A percentile compares a stretch with the other conserved stretches of the same genome.
Evolutionary conservation across 805 yeast genomes (phyloP).

Genomic region (Metschnikowia proteae): DNA sequence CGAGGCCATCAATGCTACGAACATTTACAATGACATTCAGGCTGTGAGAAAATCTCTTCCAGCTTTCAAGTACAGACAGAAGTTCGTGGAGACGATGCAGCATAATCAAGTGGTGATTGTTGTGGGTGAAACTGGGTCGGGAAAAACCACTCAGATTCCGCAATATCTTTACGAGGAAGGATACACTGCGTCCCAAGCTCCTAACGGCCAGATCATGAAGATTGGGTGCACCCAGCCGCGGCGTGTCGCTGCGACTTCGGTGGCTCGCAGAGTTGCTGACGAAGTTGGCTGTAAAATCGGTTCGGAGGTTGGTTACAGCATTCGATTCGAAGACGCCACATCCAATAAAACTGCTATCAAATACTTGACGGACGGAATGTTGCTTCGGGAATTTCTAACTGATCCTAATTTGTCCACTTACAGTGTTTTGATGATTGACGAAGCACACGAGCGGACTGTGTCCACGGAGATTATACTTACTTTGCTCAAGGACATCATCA

Average conservation of each 20-base stretch:
- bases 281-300: conserved; percentile 85
- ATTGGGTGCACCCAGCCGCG: conserved; percentile 94
- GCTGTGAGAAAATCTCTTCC: conserved; percentile 68
- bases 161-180: conserved; percentile 85
- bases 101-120: conserved; percentile 66
- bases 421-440: conserved; percentile 88
- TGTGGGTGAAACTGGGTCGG: conserved; percentile 91
- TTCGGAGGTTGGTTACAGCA: conserved; percentile 79
- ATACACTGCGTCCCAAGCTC: conserved; percentile 46
- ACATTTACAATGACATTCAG: conserved; percentile 27
- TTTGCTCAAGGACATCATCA: conserved; percentile 64
- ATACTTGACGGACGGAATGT: conserved; percentile 96
- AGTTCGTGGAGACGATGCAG: conserved; percentile 56
- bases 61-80: conserved; percentile 59
- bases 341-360: conserved; percentile 66
- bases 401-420: conserved; percentile 70
- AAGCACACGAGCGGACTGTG: conserved; percentile 93
- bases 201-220: conserved; percentile 25
- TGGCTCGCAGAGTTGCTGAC: conserved; percentile 86
- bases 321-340: conserved; percentile 82
- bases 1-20: conserved; percentile 6
- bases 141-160: conserved; percentile 91
- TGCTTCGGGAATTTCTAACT: conserved; percentile 73
- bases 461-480: conserved; percentile 86
- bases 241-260: conserved; percentile 90